phyloP scores from a whole-genome alignment of 225 moss, liverwort and hornwort genomes.

The Straminergon stramineum region DNA sequence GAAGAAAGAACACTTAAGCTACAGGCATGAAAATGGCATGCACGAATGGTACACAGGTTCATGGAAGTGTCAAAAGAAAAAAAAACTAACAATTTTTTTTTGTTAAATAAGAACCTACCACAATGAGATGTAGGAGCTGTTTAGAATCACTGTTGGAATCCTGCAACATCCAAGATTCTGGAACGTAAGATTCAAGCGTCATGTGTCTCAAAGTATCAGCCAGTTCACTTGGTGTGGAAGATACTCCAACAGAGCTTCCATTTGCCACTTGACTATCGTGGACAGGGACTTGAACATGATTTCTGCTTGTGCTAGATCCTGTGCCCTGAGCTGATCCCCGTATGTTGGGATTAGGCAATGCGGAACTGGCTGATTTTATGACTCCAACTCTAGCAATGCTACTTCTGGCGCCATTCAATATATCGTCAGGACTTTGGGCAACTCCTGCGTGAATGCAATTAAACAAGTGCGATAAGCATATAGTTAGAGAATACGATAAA shows the following conservation, averaged over 20 bases:
- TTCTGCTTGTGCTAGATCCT: conserved; percentile 9
- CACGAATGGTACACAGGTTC: not conserved
- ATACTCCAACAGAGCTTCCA: conserved; percentile 11
- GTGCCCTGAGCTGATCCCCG: not conserved
- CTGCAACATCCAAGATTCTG: conserved; percentile 83
- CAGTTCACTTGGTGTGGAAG: conserved; percentile 22
- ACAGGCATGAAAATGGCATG: not conserved
- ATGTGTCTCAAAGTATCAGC: conserved; percentile 37
- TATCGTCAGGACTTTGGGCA: conserved; percentile 12
- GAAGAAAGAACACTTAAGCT: not conserved
- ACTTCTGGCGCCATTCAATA: conserved; percentile 4
- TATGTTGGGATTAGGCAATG: not conserved
- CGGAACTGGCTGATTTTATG: conserved; percentile 2
- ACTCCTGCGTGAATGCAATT: conserved; percentile 25
- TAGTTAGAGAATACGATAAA: not conserved
- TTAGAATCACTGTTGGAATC: conserved; percentile 45
- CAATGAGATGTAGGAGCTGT: conserved; percentile 85
- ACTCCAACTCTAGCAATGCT: conserved; percentile 15
- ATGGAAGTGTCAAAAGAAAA: not conserved
- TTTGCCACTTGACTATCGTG: conserved; percentile 10
- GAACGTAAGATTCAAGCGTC: conserved; percentile 45
- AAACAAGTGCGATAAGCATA: not conserved
- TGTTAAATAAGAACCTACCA: conserved; percentile 21
- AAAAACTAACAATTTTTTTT: not conserved
- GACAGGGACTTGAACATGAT: not conserved